Percentiles rank a stretch among this genome's conserved stretches.
phyloP scores from a whole-genome alignment of 306 rosid genomes.

The Quercus dentata region DNA sequence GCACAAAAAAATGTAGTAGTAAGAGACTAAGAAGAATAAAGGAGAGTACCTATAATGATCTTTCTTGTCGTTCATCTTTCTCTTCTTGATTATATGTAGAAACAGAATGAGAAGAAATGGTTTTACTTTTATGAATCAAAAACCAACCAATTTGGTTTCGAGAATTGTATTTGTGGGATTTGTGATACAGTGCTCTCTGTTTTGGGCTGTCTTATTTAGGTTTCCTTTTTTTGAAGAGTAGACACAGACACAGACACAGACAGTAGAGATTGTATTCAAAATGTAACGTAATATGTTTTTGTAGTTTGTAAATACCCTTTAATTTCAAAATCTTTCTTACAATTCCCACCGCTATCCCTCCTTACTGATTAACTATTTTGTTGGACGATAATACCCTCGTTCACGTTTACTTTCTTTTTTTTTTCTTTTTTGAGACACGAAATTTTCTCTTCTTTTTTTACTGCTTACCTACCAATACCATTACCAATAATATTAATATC shows the following conservation, averaged over 20 bases:
- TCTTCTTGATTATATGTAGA: neutral
- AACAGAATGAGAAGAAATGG: too few relatives aligned
- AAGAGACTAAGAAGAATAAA: neutral
- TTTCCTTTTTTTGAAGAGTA: neutral
- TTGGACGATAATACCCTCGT: slow-evolving; percentile 25
- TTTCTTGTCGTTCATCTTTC: neutral
- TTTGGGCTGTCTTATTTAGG: neutral
- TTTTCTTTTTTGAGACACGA: neutral
- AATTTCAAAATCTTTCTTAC: slow-evolving; percentile 42
- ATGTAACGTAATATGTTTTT: neutral
- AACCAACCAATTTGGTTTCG: too few relatives aligned
- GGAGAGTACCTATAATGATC: neutral
- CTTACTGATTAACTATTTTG: neutral
- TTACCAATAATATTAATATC: neutral
- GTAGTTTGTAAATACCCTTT: neutral
- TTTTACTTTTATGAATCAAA: too few relatives aligned
- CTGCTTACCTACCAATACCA: too few relatives aligned
- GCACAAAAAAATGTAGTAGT: neutral
- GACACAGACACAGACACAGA: too few relatives aligned
- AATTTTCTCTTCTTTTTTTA: too few relatives aligned
- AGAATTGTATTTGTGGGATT: too few relatives aligned
- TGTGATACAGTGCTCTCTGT: too few relatives aligned
- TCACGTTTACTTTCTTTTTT: too few relatives aligned
- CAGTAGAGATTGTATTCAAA: neutral
- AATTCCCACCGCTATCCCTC: slow-evolving; percentile 83